Evolutionary conservation across 148 eudicot genomes (phyloP), one percentile per base, ranked within the genome.

Genomic region (Amaranthus hypochondriacus): DNA sequence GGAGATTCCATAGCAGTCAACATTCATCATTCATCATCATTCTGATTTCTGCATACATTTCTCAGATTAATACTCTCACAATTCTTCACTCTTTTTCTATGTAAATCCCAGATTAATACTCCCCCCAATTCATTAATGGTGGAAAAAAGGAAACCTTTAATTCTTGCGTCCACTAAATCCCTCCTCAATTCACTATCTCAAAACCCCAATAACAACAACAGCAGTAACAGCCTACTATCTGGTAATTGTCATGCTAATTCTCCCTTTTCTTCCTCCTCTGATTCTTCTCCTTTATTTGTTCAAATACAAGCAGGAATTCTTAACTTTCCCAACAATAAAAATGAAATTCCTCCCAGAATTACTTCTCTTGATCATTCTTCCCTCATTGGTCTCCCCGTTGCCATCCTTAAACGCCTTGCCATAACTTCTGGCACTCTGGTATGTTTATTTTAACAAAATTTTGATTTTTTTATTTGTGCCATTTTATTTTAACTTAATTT

Each of bases 341-440:
- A 55, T 44, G 82, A 65, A 51, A 70, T 58, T 80, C 78, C 46
- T 54, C 63, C 83, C 10, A 74, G 54, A n/a, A 49, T 71, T 47
- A 68, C 70, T 68, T 69, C 86, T 56, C 52, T 83, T 8, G 98
- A 94, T 52, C 81, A 77, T 71, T 85, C 93, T 78, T 86, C 86
- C n/a, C 82, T 89, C 82, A 85, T 94, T 57, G 94, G 89, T 8
- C 83, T 94, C 72, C 84, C 97, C 11, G 87, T 83, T 39, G 73
- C 87, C 68, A 72, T 80, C 48, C 91, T 94, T 73, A 94, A 88
- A 78, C 86, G 76, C 9, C 89, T 94, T 4, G 86, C 90, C 2
- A 76, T 89, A 68, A 80, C 96, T 73, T 91, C 98, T 11, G 91
- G 93, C 61, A 89, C 97, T 60, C 78, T 87, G 90, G 98, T 94